Evolutionary conservation across 2,329 filamentous ascomycete genomes (phyloP).

Genomic region (Ophioceras dolichostomum): DNA sequence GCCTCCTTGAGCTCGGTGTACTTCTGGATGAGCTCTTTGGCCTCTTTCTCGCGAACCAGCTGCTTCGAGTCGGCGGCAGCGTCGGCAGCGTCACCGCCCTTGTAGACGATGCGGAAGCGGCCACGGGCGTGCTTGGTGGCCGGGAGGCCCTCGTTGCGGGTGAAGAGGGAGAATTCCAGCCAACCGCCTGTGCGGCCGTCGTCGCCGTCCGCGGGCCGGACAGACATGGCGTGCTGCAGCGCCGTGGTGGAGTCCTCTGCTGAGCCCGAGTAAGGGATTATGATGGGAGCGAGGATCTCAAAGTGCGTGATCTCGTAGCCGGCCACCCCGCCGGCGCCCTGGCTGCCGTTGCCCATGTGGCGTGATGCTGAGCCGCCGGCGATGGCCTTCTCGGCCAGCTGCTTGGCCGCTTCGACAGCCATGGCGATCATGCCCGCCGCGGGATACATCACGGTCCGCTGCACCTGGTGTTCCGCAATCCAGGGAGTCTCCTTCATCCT

Average conservation of each 20-base stretch:
- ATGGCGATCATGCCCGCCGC: conserved; percentile 23
- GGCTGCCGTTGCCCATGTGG: background rate
- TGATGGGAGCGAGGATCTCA: conserved; percentile 9
- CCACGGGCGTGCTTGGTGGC: conserved; percentile 27
- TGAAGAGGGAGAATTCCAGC: conserved; percentile 37
- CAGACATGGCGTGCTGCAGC: conserved; percentile 35
- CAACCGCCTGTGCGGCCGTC: too few relatives aligned
- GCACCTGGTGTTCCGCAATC: conserved; percentile 31
- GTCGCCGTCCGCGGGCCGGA: conserved; percentile 27
- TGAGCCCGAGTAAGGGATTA: conserved; percentile 6
- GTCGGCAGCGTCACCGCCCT: conserved; percentile 6
- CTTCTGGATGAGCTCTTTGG: too few relatives aligned
- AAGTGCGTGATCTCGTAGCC: conserved; percentile 9
- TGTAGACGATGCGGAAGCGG: conserved; percentile 13
- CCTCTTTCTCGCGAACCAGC: conserved; percentile 2
- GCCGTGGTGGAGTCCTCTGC: conserved; percentile 17
- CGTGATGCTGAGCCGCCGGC: too few relatives aligned
- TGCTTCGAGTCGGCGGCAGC: background rate
- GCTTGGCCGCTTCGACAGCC: conserved; percentile 22
- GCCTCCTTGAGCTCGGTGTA: conserved; percentile 12
- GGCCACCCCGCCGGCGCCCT: background rate
- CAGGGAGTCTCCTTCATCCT: conserved; percentile 27
- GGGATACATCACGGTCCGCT: conserved; percentile 21
- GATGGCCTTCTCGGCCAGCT: conserved; percentile 8
- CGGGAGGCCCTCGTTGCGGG: conserved; percentile 23